Percentiles rank a stretch among this genome's conserved stretches.
phyloP scores from a whole-genome alignment of 768 basidiomycete genomes.

The Leccinum subgranulosum region DNA sequence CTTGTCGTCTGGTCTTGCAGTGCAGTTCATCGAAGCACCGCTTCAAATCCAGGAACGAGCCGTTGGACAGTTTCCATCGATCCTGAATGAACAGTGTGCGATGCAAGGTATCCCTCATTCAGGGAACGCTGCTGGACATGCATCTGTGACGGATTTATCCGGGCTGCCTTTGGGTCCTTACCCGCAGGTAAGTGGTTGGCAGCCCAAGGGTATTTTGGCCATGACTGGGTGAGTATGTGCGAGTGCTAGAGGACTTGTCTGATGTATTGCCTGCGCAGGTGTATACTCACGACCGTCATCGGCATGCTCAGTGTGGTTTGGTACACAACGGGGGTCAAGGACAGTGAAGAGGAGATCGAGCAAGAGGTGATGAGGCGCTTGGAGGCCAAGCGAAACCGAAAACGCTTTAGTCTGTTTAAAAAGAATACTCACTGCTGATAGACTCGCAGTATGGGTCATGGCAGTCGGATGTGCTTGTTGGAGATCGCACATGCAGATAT shows the following conservation, averaged over 20 bases:
- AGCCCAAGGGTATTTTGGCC: constrained; percentile 67
- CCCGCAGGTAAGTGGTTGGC: constrained; percentile 72
- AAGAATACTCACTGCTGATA: not conserved
- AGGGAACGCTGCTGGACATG: constrained; percentile 88
- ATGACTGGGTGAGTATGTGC: constrained; percentile 57
- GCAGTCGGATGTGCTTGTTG: not conserved
- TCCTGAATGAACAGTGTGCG: constrained; percentile 69
- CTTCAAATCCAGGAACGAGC: constrained; percentile 56
- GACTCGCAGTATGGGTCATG: not conserved
- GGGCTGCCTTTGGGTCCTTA: constrained; percentile 69
- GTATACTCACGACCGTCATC: constrained; percentile 76
- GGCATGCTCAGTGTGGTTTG: constrained; percentile 83
- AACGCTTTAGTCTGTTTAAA: constrained; percentile 40
- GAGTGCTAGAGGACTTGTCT: not conserved
- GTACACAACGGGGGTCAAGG: constrained; percentile 75
- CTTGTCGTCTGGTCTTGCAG: constrained; percentile 77
- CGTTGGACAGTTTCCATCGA: constrained; percentile 48
- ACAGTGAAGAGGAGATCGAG: constrained; percentile 82
- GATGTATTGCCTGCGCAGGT: constrained; percentile 42
- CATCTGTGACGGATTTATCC: constrained; percentile 62
- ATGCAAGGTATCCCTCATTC: constrained; percentile 52
- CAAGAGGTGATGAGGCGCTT: constrained; percentile 56
- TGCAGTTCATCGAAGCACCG: constrained; percentile 83
- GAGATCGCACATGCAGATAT: too few species aligned
- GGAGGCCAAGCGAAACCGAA: constrained; percentile 53